phyloP scores from a whole-genome alignment of 352 stramenopile genomes.

The Phytophthora hybrid region DNA sequence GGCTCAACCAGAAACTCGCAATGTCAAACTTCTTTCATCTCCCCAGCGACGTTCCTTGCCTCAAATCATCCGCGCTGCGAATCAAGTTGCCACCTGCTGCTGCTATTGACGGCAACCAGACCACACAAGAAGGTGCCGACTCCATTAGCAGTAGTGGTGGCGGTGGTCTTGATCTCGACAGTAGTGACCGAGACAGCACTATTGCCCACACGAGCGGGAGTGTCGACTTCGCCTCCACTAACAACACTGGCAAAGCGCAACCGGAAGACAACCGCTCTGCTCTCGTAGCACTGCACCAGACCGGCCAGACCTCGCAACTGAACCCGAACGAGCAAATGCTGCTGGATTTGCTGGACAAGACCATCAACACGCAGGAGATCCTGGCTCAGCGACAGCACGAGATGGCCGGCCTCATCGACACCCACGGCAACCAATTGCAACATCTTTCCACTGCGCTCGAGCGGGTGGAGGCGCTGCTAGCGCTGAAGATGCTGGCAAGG shows the following conservation, averaged over 20 bases:
- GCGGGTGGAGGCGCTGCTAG: conserved; percentile 69
- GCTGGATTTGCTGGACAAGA: conserved; percentile 80
- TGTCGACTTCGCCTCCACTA: background rate
- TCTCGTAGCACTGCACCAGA: conserved; percentile 33
- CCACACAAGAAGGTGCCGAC: conserved; percentile 21
- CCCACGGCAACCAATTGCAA: conserved; percentile 68
- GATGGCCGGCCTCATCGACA: conserved; percentile 75
- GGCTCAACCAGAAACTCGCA: conserved; percentile 46
- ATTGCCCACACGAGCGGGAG: conserved; percentile 16
- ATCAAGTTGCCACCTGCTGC: background rate
- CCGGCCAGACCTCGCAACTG: conserved; percentile 43
- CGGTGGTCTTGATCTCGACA: background rate
- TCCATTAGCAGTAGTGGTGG: conserved; percentile 1
- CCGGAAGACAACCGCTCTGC: conserved; percentile 32
- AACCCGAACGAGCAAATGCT: conserved; percentile 80
- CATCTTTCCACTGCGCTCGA: conserved; percentile 76
- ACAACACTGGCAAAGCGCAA: background rate
- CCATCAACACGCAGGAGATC: conserved; percentile 81
- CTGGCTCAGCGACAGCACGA: conserved; percentile 77
- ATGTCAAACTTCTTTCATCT: conserved; percentile 38
- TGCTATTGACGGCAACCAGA: conserved; percentile 22
- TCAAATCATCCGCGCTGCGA: conserved; percentile 17
- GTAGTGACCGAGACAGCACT: background rate
- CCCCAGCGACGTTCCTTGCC: conserved; percentile 3
- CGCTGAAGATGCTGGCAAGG: conserved; percentile 10